Evolutionary conservation across 768 basidiomycete genomes (phyloP), one percentile per base, ranked within the genome.

Genomic region (Chiua virens): DNA sequence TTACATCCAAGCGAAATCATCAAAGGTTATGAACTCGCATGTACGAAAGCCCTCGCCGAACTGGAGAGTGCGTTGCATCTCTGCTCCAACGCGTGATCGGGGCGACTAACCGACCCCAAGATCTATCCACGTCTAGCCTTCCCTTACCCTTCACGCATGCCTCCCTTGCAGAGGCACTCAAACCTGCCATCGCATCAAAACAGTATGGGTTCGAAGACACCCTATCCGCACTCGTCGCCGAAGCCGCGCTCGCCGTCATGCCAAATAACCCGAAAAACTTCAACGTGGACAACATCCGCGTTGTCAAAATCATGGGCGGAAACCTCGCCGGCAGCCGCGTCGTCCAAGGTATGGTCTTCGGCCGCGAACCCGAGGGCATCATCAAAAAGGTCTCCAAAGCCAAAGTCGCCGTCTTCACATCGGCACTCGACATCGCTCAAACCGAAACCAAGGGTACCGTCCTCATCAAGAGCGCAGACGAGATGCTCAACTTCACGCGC

Each of bases 361-460:
- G 92, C 34, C 79, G 94, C 41, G 93, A 97, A 71, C 92, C 97
- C 0, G 97, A 99, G 71, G 92, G 93, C 45, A 77, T 81, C 44
- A 67, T 97, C 49, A 94, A 93, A 74, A 92, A 92, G 63, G 85
- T 82, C 9, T 75, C 74, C 45, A 87, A 85, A 61, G 92, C 87
- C 41, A 98, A 98, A 72, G 96, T 99, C 30, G 96, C 89, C 3
- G 90, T 99, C 50, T 99, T 88, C 75, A 98, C 96, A 0, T 90
- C 85, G 55, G 87, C 90, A 1, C 77, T 99, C 53, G 97, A 98
- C 66, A 82, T 92, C 50, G 83, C 95, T 3, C 96, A 98, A 71
- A 98, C 97, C 6, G 97, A 99, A 71, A 99, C 97, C 17, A 99
- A 99, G 70, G 97, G 97, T 45, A 99, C 97, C 8, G 97, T 98